Evolutionary conservation across 257 asterid genomes (phyloP), one percentile per base, ranked within the genome.

Genomic region (Solanum arcanum): DNA sequence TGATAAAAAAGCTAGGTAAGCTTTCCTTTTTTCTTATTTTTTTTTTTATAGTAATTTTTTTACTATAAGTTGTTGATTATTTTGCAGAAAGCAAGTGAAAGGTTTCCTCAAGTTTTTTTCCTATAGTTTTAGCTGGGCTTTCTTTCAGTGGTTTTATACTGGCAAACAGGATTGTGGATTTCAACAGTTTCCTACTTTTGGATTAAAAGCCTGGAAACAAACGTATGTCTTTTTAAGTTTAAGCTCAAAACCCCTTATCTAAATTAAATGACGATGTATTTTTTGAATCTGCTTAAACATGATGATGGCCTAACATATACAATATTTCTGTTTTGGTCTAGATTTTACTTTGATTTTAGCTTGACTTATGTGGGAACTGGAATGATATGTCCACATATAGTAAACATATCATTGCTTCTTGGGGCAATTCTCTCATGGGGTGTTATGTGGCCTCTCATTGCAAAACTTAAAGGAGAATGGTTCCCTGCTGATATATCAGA

Each of bases 301-400:
- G 84, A 5, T 15, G 41, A 25, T 80, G 44, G 44, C 16, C 83
- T 88, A 46, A 86, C 44, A 37, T 7, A 39, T 14, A 83, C 3
- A 29, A 29, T 29, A 49, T 70, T 70, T 62, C 27, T 25, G 5
- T 27, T 49, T 33, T 85, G 27, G 4, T 89, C 86, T 91, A 96
- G 99, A 86, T 96, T 96, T 89, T 96, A 91, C 90, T 96, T 96
- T 39, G 98, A 96, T 93, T 96, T 95, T 86, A 95, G 98, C 94
- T 25, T 91, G 92, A 95, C 99, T 5, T 95, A 94, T 80, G 95
- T 96, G 87, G 99, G 99, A 84, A 92, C 99, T 29, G 98, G 99
- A 72, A 95, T 96, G 99, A 94, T 96, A 46, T 95, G 98, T 89
- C 91, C 99, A 4, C 99, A 96, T 89, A 92, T 90, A 15, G 99